Evolutionary conservation across 495 filamentous ascomycete genomes (phyloP).

Genomic region (Xylaria intraflava): DNA sequence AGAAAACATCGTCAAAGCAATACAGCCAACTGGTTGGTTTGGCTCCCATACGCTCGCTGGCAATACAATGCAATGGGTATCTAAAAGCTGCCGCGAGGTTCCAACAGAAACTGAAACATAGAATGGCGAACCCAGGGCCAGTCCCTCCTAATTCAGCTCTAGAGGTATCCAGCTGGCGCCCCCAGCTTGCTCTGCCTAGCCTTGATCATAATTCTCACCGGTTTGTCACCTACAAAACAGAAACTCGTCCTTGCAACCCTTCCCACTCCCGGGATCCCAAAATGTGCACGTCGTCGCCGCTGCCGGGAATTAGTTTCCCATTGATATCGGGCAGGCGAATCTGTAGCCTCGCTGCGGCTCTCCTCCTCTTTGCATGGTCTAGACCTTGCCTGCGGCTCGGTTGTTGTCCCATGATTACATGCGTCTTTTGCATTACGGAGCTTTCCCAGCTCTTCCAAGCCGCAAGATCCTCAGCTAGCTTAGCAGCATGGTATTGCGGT

Average conservation of each 20-base stretch:
- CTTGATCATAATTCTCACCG: not conserved
- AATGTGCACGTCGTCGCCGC: constrained; percentile 33
- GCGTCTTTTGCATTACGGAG: constrained; percentile 31
- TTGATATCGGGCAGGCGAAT: constrained; percentile 39
- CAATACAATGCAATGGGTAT: constrained; percentile 18
- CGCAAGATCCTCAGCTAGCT: constrained; percentile 36
- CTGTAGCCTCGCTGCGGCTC: constrained; percentile 41
- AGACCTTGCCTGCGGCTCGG: constrained; percentile 9
- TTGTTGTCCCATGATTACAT: constrained; percentile 26
- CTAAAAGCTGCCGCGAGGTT: constrained; percentile 5
- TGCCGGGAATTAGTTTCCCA: constrained; percentile 21
- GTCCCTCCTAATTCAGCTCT: not conserved
- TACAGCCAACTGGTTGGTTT: not conserved
- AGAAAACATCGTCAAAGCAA: not conserved
- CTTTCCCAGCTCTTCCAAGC: constrained; percentile 38
- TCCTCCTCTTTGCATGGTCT: constrained; percentile 27
- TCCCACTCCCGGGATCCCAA: constrained; percentile 40
- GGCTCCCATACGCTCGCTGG: not conserved
- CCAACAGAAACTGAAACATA: not conserved
- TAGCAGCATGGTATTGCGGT: constrained; percentile 38
- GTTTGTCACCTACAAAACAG: not conserved
- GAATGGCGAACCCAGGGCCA: not conserved
- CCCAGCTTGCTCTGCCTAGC: not conserved
- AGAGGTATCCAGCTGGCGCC: not conserved
- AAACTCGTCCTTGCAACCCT: constrained; percentile 17